phyloP scores from a whole-genome alignment of 2,329 filamentous ascomycete species.

The Fusarium concolor region DNA sequence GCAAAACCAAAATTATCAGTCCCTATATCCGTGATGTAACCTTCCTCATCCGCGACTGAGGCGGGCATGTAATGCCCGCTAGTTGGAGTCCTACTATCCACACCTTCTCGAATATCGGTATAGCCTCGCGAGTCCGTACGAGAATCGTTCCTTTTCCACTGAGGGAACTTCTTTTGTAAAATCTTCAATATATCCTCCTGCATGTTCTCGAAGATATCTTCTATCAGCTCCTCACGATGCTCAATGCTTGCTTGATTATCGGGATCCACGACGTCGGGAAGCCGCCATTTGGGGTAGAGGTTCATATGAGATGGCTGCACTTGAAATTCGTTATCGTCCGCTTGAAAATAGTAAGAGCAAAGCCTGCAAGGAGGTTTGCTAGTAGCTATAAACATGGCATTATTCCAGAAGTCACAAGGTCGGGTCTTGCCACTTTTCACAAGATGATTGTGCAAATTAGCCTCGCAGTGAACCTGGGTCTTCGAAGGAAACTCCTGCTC shows the following conservation, averaged over 20 bases:
- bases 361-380: slow-evolving; percentile 14
- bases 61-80: too few species aligned
- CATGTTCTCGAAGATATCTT: slow-evolving; percentile 9
- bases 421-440: not conserved
- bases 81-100: slow-evolving; percentile 1
- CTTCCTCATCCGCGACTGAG: too few species aligned
- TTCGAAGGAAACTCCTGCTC: slow-evolving; percentile 1
- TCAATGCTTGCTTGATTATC: not conserved
- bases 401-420: slow-evolving; percentile 3
- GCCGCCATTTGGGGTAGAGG: slow-evolving; percentile 7
- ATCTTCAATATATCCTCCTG: not conserved
- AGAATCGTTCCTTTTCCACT: slow-evolving; percentile 10
- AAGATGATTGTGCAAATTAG: slow-evolving; percentile 6
- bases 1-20: too few species aligned
- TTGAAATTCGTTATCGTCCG: slow-evolving; percentile 3
- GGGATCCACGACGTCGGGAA: not conserved
- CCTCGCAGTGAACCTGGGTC: slow-evolving; percentile 6
- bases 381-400: slow-evolving; percentile 7
- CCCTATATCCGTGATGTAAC: too few species aligned
- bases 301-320: slow-evolving; percentile 9
- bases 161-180: not conserved
- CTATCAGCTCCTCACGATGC: not conserved
- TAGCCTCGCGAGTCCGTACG: slow-evolving; percentile 5
- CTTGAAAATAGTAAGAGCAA: slow-evolving; percentile 9
- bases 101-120: not conserved